Evolutionary conservation across 2,329 filamentous ascomycete species (phyloP).

Genomic region (Remersonia thermophila): DNA sequence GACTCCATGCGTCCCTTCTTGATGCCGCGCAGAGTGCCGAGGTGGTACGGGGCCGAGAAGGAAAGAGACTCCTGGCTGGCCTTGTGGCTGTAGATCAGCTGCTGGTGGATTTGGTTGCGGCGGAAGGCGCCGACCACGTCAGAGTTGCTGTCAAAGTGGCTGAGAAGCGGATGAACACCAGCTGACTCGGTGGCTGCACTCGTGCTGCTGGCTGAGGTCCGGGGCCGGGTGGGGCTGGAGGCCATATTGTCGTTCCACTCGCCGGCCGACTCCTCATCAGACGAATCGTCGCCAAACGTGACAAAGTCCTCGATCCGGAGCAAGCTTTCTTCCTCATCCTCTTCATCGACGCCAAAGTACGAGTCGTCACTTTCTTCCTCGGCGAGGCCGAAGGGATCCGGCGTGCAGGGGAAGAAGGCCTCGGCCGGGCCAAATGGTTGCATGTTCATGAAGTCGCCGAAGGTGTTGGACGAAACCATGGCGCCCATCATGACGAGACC

Average conservation of each 20-base stretch:
- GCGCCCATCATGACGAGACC: constrained; percentile 70
- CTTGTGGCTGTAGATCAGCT: constrained; percentile 47
- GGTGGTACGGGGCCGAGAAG: constrained; percentile 47
- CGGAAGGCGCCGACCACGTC: constrained; percentile 70
- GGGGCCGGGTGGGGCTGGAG: constrained; percentile 37
- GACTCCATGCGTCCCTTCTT: constrained; percentile 54
- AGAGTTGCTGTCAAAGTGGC: constrained; percentile 52
- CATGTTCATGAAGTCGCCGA: constrained; percentile 45
- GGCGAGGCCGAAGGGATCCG: constrained; percentile 43
- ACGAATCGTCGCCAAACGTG: constrained; percentile 49
- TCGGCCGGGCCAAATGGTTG: constrained; percentile 62
- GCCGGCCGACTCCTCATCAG: constrained; percentile 43
- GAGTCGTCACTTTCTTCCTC: constrained; percentile 40
- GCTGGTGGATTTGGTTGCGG: constrained; percentile 50
- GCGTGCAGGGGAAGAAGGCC: constrained; percentile 60
- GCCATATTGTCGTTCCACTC: constrained; percentile 32
- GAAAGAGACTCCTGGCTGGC: constrained; percentile 50
- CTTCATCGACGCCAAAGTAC: constrained; percentile 30
- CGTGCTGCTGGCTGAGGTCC: constrained; percentile 23
- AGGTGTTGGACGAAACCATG: constrained; percentile 46
- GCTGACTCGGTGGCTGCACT: constrained; percentile 36
- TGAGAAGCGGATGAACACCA: constrained; percentile 41
- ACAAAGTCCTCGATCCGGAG: constrained; percentile 63
- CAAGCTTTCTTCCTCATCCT: constrained; percentile 52
- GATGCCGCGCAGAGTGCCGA: constrained; percentile 49